Evolutionary conservation across 106 monocot species (phyloP), one percentile per base, ranked within the genome.

Genomic region (Allium cepa): DNA sequence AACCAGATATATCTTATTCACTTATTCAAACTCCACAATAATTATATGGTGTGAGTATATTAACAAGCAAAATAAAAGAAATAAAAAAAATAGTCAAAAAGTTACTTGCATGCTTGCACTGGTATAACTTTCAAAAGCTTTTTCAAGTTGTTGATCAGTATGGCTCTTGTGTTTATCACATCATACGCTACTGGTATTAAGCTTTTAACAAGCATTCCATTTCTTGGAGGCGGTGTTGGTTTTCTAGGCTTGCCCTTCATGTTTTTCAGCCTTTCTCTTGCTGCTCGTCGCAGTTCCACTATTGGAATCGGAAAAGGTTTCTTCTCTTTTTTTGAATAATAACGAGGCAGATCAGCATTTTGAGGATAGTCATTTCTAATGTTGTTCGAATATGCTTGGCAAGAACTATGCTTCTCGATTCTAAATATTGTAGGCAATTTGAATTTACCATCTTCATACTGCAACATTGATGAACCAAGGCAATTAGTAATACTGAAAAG

Each of bases 271-370:
- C 92, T 86, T 71, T 92, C 81, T 77, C 89, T 92, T 71, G 97
- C 89, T 61, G 76, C 79, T 49, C 97, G 84, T 61, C 97, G 84
- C 62, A 92, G 80, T 84, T 99, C 92, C 70, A 99, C 14, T 26
- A 99, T 75, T 9, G 97, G 97, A 36, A 90, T 58, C 17, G 97
- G 97, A 90, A 99, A 99, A 69, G 97, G 97, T 67, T 99, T 99
- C 79, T 99, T 99, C 74, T 99, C 97, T 69, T 60, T 92, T 60
- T 76, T 99, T 50, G 97, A 92, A 71, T 99, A 90, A 52, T 82
- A 81, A 7, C 71, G 86, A 64, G 97, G 97, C 15, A 92, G 66
- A 84, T 99, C 92, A 58, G 82, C 60, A 87, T 99, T 99, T 74
- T 99, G 97, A 63, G 86, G 89, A 67, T 87, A 63, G 67, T 73